Percentiles rank a stretch among this genome's conserved stretches.
Evolutionary conservation across 2,329 filamentous ascomycete genomes (phyloP).

Genomic region (Cladophialophora psammophila): DNA sequence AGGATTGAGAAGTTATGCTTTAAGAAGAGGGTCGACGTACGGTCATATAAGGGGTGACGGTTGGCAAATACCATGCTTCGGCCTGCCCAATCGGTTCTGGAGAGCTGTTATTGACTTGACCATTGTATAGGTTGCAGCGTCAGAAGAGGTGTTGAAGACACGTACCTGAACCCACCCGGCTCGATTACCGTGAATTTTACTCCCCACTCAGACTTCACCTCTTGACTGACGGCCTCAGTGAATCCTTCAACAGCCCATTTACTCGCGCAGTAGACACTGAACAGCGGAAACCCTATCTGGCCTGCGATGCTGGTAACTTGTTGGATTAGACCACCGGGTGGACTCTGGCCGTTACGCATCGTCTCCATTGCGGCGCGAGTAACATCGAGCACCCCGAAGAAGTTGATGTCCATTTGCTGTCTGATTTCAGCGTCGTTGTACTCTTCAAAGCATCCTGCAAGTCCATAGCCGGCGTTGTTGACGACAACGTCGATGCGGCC

Average conservation of each 20-base stretch:
- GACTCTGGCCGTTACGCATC: constrained; percentile 40
- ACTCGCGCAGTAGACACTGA: constrained; percentile 50
- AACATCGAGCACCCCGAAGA: constrained; percentile 64
- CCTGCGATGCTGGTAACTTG: constrained; percentile 64
- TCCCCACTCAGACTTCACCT: constrained; percentile 54
- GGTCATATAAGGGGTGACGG: constrained; percentile 39
- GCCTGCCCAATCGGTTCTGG: constrained; percentile 38
- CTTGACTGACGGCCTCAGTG: constrained; percentile 55
- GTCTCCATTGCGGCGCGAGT: constrained; percentile 47
- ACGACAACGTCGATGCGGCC: constrained; percentile 66
- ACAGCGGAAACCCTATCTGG: constrained; percentile 46
- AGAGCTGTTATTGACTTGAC: not conserved
- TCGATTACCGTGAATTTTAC: constrained; percentile 45
- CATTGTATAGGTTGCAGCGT: not conserved
- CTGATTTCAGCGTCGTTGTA: constrained; percentile 58
- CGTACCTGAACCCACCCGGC: constrained; percentile 41
- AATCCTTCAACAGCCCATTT: constrained; percentile 59
- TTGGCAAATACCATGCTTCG: constrained; percentile 36
- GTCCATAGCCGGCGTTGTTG: constrained; percentile 69
- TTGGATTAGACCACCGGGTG: constrained; percentile 60
- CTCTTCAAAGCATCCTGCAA: constrained; percentile 62
- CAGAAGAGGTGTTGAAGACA: not conserved
- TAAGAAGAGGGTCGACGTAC: constrained; percentile 4
- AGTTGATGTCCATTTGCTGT: constrained; percentile 66
- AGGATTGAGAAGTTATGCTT: not conserved